Evolutionary conservation across 352 stramenopile species (phyloP).

Genomic region (Globisporangium lucens): DNA sequence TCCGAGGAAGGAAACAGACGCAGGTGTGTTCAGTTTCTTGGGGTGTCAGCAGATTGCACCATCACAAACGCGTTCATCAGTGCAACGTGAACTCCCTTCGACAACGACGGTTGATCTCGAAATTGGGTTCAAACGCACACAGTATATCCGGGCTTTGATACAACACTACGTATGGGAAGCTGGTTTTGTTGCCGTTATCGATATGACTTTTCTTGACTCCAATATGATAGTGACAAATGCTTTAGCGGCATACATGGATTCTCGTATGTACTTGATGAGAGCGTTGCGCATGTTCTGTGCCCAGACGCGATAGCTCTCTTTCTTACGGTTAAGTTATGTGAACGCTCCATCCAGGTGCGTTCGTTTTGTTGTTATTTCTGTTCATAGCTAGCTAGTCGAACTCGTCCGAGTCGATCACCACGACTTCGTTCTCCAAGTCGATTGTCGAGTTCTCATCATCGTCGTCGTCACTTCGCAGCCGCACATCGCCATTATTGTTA

Average conservation of each 20-base stretch:
- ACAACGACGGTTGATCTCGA: conserved; percentile 51
- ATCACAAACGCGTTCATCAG: conserved; percentile 72
- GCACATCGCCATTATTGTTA: not conserved
- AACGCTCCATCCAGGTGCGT: not conserved
- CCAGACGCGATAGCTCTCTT: not conserved
- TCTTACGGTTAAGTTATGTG: not conserved
- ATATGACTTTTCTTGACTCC: not conserved
- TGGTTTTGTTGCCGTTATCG: not conserved
- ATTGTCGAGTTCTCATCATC: conserved; percentile 17
- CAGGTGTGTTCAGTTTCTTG: conserved; percentile 70
- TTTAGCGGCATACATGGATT: not conserved
- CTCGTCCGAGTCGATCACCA: conserved; percentile 10
- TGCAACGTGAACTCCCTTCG: conserved; percentile 66
- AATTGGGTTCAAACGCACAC: not conserved
- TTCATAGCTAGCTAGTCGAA: not conserved
- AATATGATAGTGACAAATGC: not conserved
- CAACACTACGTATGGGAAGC: conserved; percentile 38
- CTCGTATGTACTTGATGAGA: not conserved
- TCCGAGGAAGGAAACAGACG: conserved; percentile 40
- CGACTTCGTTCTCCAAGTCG: conserved; percentile 20
- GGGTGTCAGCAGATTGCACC: conserved; percentile 75
- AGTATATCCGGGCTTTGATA: conserved; percentile 17
- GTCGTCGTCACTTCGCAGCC: conserved; percentile 16
- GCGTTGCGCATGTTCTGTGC: not conserved
- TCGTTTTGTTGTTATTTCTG: not conserved